Base-by-base conservation (phyloP, 1,284 basidiomycete species). In the Apiotrichum porosum region DNA sequence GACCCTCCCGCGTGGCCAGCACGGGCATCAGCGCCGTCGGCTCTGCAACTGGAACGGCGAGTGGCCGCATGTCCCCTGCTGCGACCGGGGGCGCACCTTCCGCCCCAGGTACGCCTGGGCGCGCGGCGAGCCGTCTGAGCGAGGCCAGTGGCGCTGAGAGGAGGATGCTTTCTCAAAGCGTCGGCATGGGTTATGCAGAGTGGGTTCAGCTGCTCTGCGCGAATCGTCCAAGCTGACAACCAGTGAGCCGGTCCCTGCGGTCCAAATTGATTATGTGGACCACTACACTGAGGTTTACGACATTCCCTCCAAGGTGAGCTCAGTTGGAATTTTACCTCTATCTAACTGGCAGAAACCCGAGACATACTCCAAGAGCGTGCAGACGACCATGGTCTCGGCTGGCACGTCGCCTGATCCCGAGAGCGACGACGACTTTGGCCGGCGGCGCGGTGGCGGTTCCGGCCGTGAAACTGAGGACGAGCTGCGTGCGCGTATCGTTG, bases 331-430 rank as follows among this genome's bases (percentile, higher is more conserved):
- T 28, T 52, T 24, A 6, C 9, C 13, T 12, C 13, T 14, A 3
- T 14, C 46, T 44, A 15, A 47, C 41, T 4, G n/a, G 8, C 32
- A 52, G 51, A 58, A 50, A 42, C 52, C 38, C 23, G 47, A 57
- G 63, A 84, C 87, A 41, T 97, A 95, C 66, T 93, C 92, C 58
- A 95, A 94, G 71, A 86, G 91, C 60, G 85, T 94, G 2, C 93
- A 97, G 70, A 95, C 91, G 0, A 79, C 83, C 24, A 58, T 62
- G 30, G 54, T 52, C 6, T 59, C 53, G 6, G 62, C 60, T 4
- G 60, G 56, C n/a, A 62, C 58, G 12, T 59, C 57, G 2, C 54
- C 56, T 9, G 66, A 65, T 33, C 58, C 58, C 24, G 77, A 80
- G n/a, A 63, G 83, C 5, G 82, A 84, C 49, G 61, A 64, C 9